Evolutionary conservation across 2,329 filamentous ascomycete species (phyloP).

Genomic region (Mycocentrospora acerina): DNA sequence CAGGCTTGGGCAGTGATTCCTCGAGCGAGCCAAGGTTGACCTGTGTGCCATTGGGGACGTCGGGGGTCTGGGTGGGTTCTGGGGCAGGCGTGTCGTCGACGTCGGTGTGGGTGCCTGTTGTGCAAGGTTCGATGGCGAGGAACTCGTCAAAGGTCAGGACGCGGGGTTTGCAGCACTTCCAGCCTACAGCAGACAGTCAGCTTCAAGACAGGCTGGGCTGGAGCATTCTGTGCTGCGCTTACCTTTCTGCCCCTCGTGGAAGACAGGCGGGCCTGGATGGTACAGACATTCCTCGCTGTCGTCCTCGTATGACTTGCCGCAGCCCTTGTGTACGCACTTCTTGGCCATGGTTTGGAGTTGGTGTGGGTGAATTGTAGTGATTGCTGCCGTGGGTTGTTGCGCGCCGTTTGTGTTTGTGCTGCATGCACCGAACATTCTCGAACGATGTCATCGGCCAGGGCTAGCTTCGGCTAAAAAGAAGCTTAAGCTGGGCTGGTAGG

Average conservation of each 20-base stretch:
- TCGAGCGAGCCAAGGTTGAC: constrained; percentile 35
- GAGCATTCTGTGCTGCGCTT: constrained; percentile 9
- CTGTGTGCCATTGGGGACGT: constrained; percentile 42
- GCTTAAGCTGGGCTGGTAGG: constrained; percentile 10
- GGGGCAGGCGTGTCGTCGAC: constrained; percentile 69
- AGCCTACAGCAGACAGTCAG: constrained; percentile 61
- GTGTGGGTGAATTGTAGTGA: constrained; percentile 1
- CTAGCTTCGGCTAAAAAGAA: constrained; percentile 23
- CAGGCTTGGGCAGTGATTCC: constrained; percentile 33
- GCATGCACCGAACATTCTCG: constrained; percentile 40
- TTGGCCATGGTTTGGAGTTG: constrained; percentile 63
- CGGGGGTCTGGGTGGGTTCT: constrained; percentile 51
- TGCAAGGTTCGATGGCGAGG: constrained; percentile 88
- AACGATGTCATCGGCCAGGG: constrained; percentile 16
- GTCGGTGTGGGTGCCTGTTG: constrained; percentile 86
- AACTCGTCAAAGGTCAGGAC: constrained; percentile 99
- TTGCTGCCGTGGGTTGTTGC: constrained; percentile 7
- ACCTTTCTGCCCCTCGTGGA: constrained; percentile 99
- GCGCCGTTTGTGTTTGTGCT: constrained; percentile 14
- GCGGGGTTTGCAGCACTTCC: constrained; percentile 98
- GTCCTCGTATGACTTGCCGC: constrained; percentile 84
- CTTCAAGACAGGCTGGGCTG: background rate
- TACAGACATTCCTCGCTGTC: constrained; percentile 82
- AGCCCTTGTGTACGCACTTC: constrained; percentile 96
- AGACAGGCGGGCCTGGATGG: constrained; percentile 86